Evolutionary conservation across 805 yeast species (phyloP), one percentile per base, ranked within the genome.

Genomic region (Saccharomycopsis microspora): DNA sequence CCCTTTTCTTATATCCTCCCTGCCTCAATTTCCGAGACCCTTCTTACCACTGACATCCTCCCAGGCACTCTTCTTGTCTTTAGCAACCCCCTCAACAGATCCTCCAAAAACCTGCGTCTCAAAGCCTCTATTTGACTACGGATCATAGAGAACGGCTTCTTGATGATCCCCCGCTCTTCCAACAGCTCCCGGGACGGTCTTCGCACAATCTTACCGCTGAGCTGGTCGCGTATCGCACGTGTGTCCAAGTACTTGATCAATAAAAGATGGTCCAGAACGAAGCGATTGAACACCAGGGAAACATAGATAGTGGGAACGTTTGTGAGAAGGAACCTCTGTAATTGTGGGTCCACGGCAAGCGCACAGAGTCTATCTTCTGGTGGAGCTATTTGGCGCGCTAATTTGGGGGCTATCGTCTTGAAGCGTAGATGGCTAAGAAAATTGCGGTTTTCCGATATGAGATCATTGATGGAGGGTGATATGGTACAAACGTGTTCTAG

Each of bases 41-140:
- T 19, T 2, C 19, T 19, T 19, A 19, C 19, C 19, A 19, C 19
- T 19, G 19, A 19, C 19, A 19, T 19, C 19, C 19, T 19, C 19
- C 19, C 19, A 19, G 19, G 19, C 19, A 19, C 19, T 19, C 19
- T 19, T 19, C 19, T 19, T 19, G 19, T 45, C 4, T 46, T 49
- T 11, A 49, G 38, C 19, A 49, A 43, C 19, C 27, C 42, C 29
- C 41, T 45, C 9, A 49, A 38, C 27, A 42, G 37, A 19, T 49
- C 52, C 27, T 49, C 52, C 10, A 49, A 42, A 28, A 46, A 10
- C 32, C 33, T 39, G 30, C 29, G 32, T n/a, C 36, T 42, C 3
- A 49, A 33, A 3, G 28, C n/a, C 45, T 41, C 41, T 11, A 49
- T 36, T 33, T 42, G 42, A 27, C 29, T 5, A 8, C 41, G 32